Evolutionary conservation across 768 basidiomycete genomes (phyloP).

Genomic region (Termitomyces sp.): DNA sequence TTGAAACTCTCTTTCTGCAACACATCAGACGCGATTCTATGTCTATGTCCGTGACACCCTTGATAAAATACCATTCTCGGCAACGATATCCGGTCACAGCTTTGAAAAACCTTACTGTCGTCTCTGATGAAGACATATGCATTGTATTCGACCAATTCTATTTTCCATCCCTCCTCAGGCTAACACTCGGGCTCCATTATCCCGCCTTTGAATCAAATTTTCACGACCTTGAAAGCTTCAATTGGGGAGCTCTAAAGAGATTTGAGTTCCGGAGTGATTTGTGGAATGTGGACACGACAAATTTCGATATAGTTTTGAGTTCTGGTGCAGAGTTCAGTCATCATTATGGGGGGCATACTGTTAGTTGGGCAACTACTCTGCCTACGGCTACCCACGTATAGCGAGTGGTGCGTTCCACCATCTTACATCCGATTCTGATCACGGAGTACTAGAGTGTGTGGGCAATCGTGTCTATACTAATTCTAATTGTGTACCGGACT

Average conservation of each 20-base stretch:
- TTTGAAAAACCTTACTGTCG: background rate
- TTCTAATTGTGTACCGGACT: too few species aligned
- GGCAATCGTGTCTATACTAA: too few species aligned
- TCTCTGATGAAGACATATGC: background rate
- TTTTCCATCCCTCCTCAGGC: background rate
- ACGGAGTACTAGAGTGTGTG: too few species aligned
- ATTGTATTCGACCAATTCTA: background rate
- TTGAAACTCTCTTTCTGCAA: background rate
- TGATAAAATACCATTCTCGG: background rate
- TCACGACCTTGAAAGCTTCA: background rate
- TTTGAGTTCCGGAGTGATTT: background rate
- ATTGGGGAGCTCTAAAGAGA: background rate
- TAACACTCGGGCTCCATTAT: background rate
- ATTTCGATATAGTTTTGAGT: background rate
- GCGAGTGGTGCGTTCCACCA: too few species aligned
- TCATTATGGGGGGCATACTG: background rate
- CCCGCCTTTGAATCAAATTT: background rate
- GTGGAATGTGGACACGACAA: background rate
- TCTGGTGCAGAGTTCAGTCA: background rate
- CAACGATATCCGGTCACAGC: background rate
- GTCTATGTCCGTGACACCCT: too few species aligned
- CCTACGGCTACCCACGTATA: too few species aligned
- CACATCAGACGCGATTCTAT: background rate
- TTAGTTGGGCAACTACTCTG: background rate
- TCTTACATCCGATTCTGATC: too few species aligned